A percentile compares a stretch with the other conserved stretches of the same genome.
These are phyloP conservation scores for Diaporthe ilicicola DNA, from an alignment of 2,329 filamentous ascomycete species.

Conservation along the genomic window DNA sequence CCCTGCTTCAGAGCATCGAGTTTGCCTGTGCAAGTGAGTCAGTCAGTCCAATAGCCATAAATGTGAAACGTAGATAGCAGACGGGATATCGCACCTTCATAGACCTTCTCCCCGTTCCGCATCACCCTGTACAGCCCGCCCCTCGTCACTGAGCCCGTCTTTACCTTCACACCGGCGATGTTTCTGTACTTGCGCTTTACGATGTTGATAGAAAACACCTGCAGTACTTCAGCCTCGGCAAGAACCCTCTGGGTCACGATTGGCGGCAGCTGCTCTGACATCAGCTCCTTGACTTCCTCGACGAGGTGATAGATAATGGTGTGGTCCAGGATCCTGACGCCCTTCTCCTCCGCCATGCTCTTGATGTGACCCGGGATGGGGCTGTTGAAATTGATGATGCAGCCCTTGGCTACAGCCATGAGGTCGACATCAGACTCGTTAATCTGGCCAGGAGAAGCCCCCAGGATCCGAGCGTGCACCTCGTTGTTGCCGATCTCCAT, in stretches of 20 bases:
- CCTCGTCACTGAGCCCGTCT: conserved; percentile 78
- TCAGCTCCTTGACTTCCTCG: conserved; percentile 73
- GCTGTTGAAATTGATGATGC: conserved; percentile 89
- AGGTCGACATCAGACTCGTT: conserved; percentile 90
- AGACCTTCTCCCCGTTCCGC: conserved; percentile 74
- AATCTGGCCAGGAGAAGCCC: conserved; percentile 79
- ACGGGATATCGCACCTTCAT: conserved; percentile 74
- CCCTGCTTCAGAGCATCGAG: conserved; percentile 86
- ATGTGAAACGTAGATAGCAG: neutral
- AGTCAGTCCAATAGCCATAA: conserved; percentile 27
- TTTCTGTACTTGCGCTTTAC: conserved; percentile 75
- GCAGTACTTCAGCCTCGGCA: conserved; percentile 86
- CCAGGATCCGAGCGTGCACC: conserved; percentile 78
- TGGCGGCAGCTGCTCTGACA: conserved; percentile 76
- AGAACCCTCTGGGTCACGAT: conserved; percentile 74
- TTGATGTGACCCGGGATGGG: conserved; percentile 72
- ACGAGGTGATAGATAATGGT: conserved; percentile 85
- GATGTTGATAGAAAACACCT: conserved; percentile 85
- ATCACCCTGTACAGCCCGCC: conserved; percentile 75
- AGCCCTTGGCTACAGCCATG: conserved; percentile 77
- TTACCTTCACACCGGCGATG: conserved; percentile 87
- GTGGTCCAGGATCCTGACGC: conserved; percentile 83
- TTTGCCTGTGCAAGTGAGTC: conserved; percentile 62
- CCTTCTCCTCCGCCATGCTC: conserved; percentile 72
- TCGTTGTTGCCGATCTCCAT: conserved; percentile 85